Conservation (phyloP, 2,329 filamentous ascomycete genomes). For the Fusarium nematophilum region DNA sequence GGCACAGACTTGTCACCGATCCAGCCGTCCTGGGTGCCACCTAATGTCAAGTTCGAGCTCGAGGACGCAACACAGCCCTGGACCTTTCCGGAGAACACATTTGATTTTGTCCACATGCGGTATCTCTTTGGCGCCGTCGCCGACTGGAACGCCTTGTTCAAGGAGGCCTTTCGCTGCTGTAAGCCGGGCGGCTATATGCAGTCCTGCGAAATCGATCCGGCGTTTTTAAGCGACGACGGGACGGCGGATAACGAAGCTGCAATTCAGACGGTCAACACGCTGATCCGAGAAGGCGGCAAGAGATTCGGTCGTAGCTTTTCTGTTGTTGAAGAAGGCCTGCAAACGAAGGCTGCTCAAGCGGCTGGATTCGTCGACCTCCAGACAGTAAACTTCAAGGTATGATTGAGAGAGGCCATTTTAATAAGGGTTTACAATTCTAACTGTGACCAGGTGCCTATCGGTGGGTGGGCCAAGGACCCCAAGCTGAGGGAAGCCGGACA, state of each 20-base stretch:
- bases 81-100: conserved; percentile 9
- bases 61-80: conserved; percentile 10
- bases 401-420: no score
- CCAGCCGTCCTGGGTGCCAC: conserved; percentile 11
- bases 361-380: conserved; percentile 17
- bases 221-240: conserved; percentile 14
- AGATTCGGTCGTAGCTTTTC: conserved; percentile 9
- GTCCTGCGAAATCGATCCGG: conserved; percentile 14
- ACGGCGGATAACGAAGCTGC: conserved; percentile 2
- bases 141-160: conserved; percentile 14
- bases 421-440: conserved; percentile 4
- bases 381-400: conserved; percentile 10
- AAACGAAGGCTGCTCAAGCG: neutral
- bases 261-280: conserved; percentile 9
- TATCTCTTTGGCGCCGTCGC: conserved; percentile 22
- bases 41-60: conserved; percentile 16
- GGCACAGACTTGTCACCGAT: conserved; percentile 18
- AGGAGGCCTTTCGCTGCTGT: conserved; percentile 8
- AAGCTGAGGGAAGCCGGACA: conserved; percentile 7
- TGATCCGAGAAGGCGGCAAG: neutral
- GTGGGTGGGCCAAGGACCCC: conserved; percentile 18
- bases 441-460: conserved; percentile 4
- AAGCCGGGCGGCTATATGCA: conserved; percentile 18
- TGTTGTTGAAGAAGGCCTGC: conserved; percentile 8
- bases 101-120: conserved; percentile 21